These are phyloP conservation scores for Jatropha podagrica DNA, from an alignment of 441 rosid species.

Conservation along the genomic window DNA sequence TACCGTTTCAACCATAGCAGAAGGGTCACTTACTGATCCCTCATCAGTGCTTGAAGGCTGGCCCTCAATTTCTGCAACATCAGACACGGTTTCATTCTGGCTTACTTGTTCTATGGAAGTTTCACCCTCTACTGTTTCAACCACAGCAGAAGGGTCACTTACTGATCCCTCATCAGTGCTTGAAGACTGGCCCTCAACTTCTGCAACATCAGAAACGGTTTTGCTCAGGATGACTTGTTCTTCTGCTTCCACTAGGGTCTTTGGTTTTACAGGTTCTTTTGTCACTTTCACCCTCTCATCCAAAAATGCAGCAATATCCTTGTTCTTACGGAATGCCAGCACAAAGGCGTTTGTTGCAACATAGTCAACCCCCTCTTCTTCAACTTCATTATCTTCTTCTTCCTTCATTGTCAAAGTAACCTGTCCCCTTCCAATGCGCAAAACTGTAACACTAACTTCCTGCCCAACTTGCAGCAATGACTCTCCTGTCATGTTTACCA, in stretches of 20 bases:
- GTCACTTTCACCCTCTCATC: constrained; percentile 54
- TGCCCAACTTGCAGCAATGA: constrained; percentile 66
- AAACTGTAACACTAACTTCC: constrained; percentile 71
- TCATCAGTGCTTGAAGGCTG: constrained; percentile 26
- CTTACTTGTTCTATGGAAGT: constrained; percentile 16
- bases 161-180: constrained; percentile 19
- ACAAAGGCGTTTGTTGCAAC: constrained; percentile 75
- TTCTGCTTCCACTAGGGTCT: constrained; percentile 25
- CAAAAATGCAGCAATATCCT: constrained; percentile 71
- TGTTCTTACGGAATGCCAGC: constrained; percentile 72
- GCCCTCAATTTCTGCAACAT: constrained; percentile 28
- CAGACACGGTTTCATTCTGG: constrained; percentile 27
- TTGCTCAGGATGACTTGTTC: not conserved
- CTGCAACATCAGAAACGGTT: constrained; percentile 26
- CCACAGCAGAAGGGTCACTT: constrained; percentile 25
- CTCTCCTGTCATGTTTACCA: constrained; percentile 61
- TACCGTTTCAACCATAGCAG: constrained; percentile 26
- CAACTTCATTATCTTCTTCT: constrained; percentile 45
- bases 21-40: constrained; percentile 21
- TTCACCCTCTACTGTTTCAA: constrained; percentile 28
- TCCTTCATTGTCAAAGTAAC: constrained; percentile 87
- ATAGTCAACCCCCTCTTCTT: constrained; percentile 51
- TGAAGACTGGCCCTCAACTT: constrained; percentile 30
- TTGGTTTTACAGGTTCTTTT: constrained; percentile 26
- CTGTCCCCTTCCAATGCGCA: constrained; percentile 65